Conservation (phyloP, 2,329 filamentous ascomycete species). For the Graphiopsis chlorocephala region DNA sequence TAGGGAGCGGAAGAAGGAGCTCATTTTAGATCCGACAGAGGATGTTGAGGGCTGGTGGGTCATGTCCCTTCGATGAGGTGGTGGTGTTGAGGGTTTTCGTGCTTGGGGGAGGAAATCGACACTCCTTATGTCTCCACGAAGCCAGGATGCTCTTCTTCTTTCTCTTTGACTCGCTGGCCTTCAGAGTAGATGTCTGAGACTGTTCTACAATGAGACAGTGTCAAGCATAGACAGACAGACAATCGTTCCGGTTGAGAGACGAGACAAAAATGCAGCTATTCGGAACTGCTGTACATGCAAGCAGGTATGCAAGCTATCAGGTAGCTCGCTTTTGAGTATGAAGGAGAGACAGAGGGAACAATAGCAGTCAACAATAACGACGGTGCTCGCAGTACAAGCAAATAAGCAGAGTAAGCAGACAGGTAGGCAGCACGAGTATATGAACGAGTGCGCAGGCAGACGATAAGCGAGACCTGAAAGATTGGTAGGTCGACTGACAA, state of each 20-base stretch:
- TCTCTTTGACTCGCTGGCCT: background rate
- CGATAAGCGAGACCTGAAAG: background rate
- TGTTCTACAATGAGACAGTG: background rate
- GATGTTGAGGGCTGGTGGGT: background rate
- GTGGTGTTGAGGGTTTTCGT: background rate
- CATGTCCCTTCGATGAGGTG: background rate
- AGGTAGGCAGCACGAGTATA: background rate
- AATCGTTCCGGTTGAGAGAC: background rate
- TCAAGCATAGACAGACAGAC: background rate
- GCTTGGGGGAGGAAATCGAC: background rate
- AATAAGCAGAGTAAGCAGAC: background rate
- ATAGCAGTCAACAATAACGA: background rate
- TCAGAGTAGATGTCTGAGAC: background rate
- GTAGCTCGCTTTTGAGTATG: background rate
- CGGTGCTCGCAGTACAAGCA: background rate
- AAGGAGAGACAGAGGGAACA: background rate
- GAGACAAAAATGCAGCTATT: background rate
- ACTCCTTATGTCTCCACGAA: background rate
- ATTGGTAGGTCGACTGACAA: background rate
- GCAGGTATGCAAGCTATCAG: background rate
- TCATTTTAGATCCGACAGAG: conserved; percentile 10
- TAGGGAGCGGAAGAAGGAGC: conserved; percentile 14
- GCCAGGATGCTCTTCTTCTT: background rate
- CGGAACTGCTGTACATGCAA: background rate
- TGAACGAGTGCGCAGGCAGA: conserved; percentile 2